Evolutionary conservation across 2,329 filamentous ascomycete species (phyloP), one percentile per base, ranked within the genome.

Genomic region (Colletotrichum lentis): DNA sequence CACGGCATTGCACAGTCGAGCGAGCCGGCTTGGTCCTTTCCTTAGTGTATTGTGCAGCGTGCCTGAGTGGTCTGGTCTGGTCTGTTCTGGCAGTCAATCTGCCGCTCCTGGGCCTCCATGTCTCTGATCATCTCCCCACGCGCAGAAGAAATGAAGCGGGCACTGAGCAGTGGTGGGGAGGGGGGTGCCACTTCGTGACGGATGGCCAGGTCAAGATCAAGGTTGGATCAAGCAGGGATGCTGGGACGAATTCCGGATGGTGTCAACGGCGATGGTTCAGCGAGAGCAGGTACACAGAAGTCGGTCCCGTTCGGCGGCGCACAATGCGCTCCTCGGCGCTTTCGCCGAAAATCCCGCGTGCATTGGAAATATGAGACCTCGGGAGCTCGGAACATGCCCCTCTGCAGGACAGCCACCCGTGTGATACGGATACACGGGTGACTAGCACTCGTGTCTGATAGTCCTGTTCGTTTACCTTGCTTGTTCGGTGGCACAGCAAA

Each of bases 61-160:
- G 46, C 63, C 41, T 22, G 27, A 24, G 2, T 24, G 24, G 24
- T 31, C 27, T 31, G 27, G 27, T 31, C 27, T 31, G 27, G 27
- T 31, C 27, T 27, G 27, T 27, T 27, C 27, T 31, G 27, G 27
- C 27, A 31, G 27, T 2, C 27, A 10, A 10, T 57, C 46, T 37
- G 49, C 66, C 44, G 50, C 50, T 20, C 56, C 44, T 44, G 18
- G 50, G 49, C 46, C 55, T 58, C 56, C 56, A 62, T 67, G 56
- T 67, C 63, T 67, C 62, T 69, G 55, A 57, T 69, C 57, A 66
- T n/a, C n/a, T 47, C 56, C 67, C 67, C 57, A 69, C 57, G 63
- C 63, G 39, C 49, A 54, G 53, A 62, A 58, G 63, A 27, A 67
- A 69, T 61, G 53, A 54, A 52, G 44, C 56, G 44, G 65, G 43